Evolutionary conservation across 2,329 filamentous ascomycete genomes (phyloP), one percentile per base, ranked within the genome.

Genomic region (Penicillium fuscoglaucum): DNA sequence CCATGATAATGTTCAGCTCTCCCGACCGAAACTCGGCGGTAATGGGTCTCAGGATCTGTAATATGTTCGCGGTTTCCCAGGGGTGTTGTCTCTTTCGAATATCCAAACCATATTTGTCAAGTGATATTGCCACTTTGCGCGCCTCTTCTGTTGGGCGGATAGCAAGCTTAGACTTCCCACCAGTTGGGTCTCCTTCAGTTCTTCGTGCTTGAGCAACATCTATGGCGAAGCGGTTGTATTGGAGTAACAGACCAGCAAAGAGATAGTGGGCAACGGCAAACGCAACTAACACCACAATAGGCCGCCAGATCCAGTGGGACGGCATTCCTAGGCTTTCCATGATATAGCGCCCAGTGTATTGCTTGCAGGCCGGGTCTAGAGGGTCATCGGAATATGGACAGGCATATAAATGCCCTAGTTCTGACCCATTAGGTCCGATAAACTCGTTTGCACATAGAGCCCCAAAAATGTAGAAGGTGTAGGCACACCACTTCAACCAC

Each of bases 1-100:
- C 90, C 89, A 92, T 91, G 62, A 93, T 90, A 26, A 91, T 82
- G 61, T 92, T 92, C 15, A 93, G 70, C 15, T 83, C 78, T 0
- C 89, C 88, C 0, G 90, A 83, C 47, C 84, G 80, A 63, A 93
- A 92, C 0, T 83, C 84, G 0, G 88, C 79, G 1, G 82, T 86
- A 13, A 92, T 80, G 0, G 88, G 87, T 55, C 87, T 82, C 15
- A 93, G 75, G 12, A 93, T 91, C 0, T 73, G 66, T 15, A 79
- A 50, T 17, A 61, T 66, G 6, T 65, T 73, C 41, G 68, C 72
- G 1, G 68, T 71, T 65, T 80, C 82, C 9, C 84, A 83, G 1
- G 77, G 74, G 0, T 80, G 58, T 0, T 80, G 79, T 28, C 83
- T 80, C 71, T 90, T 91, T 55, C 88, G 83, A 13, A 92, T 78